Base-by-base conservation (phyloP, 2,329 filamentous ascomycete species). In the Colletotrichum scovillei region DNA sequence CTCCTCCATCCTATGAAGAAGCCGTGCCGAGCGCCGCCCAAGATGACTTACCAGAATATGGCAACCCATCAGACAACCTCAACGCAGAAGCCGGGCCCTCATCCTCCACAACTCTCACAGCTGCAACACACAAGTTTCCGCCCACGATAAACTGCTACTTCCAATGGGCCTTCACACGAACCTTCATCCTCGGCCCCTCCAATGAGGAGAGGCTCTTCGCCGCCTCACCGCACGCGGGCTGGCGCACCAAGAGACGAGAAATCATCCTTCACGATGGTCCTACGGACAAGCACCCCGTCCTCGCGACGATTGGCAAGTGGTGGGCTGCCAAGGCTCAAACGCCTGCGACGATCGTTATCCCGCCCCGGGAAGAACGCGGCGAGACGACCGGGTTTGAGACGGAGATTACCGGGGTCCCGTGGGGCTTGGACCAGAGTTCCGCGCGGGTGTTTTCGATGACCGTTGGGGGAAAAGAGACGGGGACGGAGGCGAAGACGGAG, bases 121-220 rank as follows among this genome's bases (percentile, higher is more conserved):
- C 64, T 7, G 64, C 64, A 12, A 67, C 62, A 22, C 24, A 9
- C 22, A 72, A 67, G 9, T 75, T 78, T 52, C 77, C 77, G 24
- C 73, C 62, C 26, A 52, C 56, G 1, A 28, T 78, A 8, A 77
- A 78, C 73, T 75, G 66, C 26, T 79, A 78, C 65, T 71, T 73
- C 55, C 63, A 63, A 22, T 70, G 72, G 60, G 72, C 55, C 22
- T 26, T 75, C 16, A 66, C 67, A 4, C 59, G 56, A 57, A 72
- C 69, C 9, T 75, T 79, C 42, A 49, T 75, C 55, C 74, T 80
- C 0, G 78, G 77, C 24, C 75, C 76, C 38, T 70, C 76, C 24
- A 65, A 62, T 28, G 68, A 75, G 14, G 32, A 67, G 42, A 75
- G 74, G 14, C 74, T 79, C 38, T 77, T 75, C 71, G 72, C 74